Percentiles rank a stretch among this genome's conserved stretches.
These are phyloP conservation scores for Poa pratensis DNA, from an alignment of 176 grass and related monocot species.

Conservation along the genomic window DNA sequence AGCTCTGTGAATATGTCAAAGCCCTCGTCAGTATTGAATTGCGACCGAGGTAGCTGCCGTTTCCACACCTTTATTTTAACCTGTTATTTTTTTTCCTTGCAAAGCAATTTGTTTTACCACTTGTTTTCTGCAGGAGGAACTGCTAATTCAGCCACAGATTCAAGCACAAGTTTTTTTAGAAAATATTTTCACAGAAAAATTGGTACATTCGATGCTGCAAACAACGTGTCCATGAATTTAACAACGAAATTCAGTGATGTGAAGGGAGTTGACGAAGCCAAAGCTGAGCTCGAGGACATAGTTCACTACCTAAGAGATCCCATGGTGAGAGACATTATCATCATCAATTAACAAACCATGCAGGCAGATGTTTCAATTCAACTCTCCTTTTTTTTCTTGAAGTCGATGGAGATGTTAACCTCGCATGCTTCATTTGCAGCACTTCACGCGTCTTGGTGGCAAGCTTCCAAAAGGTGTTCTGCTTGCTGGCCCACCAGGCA, in stretches of 20 bases:
- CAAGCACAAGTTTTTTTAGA: not conserved
- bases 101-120: not conserved
- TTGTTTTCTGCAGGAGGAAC: not conserved
- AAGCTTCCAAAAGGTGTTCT: not conserved
- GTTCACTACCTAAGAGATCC: slow-evolving; percentile 1
- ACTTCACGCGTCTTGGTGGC: not conserved
- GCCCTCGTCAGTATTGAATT: not conserved
- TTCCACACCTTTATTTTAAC: not conserved
- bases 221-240: not conserved
- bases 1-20: not conserved
- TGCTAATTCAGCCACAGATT: not conserved
- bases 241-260: not conserved
- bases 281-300: slow-evolving; percentile 25
- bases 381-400: not conserved
- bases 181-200: too few species aligned
- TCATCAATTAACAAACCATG: not conserved
- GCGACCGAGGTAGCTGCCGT: not conserved
- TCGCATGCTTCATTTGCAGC: not conserved
- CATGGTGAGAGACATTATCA: not conserved
- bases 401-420: not conserved
- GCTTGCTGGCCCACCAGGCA: not conserved
- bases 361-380: not conserved
- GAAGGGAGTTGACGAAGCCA: not conserved
- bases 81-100: not conserved
- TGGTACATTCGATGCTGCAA: too few species aligned